Evolutionary conservation across 306 rosid genomes (phyloP).

Genomic region (Prunus davidiana): DNA sequence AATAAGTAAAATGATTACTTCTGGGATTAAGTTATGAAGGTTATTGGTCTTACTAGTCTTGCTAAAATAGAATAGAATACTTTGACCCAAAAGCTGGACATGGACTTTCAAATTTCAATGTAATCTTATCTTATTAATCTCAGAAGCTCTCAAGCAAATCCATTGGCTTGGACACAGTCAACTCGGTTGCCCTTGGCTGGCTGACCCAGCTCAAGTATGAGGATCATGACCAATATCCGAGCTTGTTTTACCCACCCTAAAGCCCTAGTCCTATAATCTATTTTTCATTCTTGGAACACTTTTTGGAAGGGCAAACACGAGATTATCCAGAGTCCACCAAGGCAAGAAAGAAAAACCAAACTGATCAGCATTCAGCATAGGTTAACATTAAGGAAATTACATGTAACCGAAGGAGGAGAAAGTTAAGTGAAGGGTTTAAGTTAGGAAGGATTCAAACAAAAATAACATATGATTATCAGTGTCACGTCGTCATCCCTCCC

Average conservation of each 20-base stretch:
- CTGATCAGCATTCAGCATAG: too few species aligned
- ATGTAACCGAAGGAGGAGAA: not conserved
- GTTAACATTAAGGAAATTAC: not conserved
- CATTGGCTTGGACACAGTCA: too few species aligned
- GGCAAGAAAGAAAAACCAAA: too few species aligned
- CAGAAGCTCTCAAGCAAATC: too few species aligned
- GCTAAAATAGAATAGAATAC: not conserved
- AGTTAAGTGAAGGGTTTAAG: not conserved
- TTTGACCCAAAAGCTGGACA: not conserved
- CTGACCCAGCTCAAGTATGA: too few species aligned
- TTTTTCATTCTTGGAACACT: too few species aligned
- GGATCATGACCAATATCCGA: too few species aligned
- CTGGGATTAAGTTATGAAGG: not conserved
- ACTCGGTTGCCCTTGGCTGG: too few species aligned
- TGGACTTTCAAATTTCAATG: not conserved
- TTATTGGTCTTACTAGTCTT: not conserved
- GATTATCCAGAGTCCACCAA: not conserved
- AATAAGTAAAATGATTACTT: not conserved
- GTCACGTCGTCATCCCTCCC: slow-evolving; percentile 8
- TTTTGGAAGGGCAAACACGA: too few species aligned
- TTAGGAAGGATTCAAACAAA: not conserved
- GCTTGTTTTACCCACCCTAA: too few species aligned
- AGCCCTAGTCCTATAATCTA: too few species aligned
- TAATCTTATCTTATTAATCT: not conserved
- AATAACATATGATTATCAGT: not conserved